A percentile compares a stretch with the other conserved stretches of the same genome.
phyloP scores from a whole-genome alignment of 305 asterid species.

The Fraxinus greggii region DNA sequence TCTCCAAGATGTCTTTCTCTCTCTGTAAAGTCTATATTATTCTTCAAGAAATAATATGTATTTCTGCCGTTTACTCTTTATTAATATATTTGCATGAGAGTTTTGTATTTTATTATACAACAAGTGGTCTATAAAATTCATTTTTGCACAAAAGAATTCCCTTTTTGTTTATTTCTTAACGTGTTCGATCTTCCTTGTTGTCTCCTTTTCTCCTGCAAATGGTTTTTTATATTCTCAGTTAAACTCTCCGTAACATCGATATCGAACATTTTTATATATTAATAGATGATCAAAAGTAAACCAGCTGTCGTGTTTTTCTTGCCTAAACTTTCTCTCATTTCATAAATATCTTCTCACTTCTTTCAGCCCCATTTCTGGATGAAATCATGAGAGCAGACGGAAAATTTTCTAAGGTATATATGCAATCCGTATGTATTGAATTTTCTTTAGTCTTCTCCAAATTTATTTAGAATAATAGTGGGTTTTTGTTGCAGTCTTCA shows the following conservation, averaged over 20 bases:
- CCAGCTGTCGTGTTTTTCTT: slow-evolving; percentile 20
- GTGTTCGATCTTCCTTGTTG: slow-evolving; percentile 36
- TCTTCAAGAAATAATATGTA: slow-evolving; percentile 28
- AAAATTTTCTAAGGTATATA: slow-evolving; percentile 41
- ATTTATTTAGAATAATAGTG: background rate
- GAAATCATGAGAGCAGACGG: slow-evolving; percentile 49
- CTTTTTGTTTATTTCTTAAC: slow-evolving; percentile 14
- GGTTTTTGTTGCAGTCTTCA: slow-evolving; percentile 42
- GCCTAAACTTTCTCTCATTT: slow-evolving; percentile 20
- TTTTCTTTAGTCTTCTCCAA: background rate
- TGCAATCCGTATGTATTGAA: background rate
- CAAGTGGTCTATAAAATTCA: slow-evolving; percentile 18
- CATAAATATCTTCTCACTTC: slow-evolving; percentile 6
- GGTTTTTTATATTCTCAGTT: slow-evolving; percentile 33
- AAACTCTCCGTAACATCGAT: slow-evolving; percentile 25
- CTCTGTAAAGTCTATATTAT: slow-evolving; percentile 56
- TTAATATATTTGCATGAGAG: slow-evolving; percentile 14
- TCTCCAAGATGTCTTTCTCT: slow-evolving; percentile 50
- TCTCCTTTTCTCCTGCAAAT: slow-evolving; percentile 59
- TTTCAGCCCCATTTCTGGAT: slow-evolving; percentile 25
- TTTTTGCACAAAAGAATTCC: background rate
- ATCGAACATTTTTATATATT: slow-evolving; percentile 8
- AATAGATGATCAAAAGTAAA: background rate
- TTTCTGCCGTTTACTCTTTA: slow-evolving; percentile 8
- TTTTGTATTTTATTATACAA: background rate